phyloP scores from a whole-genome alignment of 306 rosid species.

The Luffa acutangula region DNA sequence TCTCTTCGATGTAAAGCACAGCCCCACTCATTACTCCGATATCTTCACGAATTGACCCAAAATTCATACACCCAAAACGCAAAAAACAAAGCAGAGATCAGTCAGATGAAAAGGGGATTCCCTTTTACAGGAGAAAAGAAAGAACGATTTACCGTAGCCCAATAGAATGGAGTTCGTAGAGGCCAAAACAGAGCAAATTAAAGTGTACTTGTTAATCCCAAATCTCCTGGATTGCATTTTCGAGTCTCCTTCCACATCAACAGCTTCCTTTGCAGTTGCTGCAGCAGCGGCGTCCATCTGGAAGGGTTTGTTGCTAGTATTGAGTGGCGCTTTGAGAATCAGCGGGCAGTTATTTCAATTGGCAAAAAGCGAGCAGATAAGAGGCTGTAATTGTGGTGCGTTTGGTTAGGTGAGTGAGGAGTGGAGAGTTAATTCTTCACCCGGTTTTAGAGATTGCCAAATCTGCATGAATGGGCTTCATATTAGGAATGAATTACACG shows the following conservation, averaged over 20 bases:
- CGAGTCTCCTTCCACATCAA: background rate
- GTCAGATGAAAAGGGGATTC: background rate
- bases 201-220: slow-evolving; percentile 52
- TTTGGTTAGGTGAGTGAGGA: slow-evolving; percentile 22
- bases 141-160: slow-evolving; percentile 53
- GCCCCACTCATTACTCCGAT: slow-evolving; percentile 97
- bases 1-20: slow-evolving; percentile 38
- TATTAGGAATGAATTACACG: slow-evolving; percentile 13
- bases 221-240: background rate
- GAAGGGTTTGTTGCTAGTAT: background rate
- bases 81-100: background rate
- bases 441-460: background rate
- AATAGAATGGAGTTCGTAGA: slow-evolving; percentile 68
- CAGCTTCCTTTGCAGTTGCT: background rate
- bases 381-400: slow-evolving; percentile 10
- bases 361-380: slow-evolving; percentile 3
- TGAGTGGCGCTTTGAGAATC: background rate
- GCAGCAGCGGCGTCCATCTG: background rate
- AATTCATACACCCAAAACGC: background rate
- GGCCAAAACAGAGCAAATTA: slow-evolving; percentile 59
- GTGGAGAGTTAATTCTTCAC: background rate
- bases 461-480: slow-evolving; percentile 12
- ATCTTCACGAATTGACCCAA: slow-evolving; percentile 22
- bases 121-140: background rate
- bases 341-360: background rate